Base-by-base conservation (phyloP, 306 rosid genomes). In the Glycine latifolia region DNA sequence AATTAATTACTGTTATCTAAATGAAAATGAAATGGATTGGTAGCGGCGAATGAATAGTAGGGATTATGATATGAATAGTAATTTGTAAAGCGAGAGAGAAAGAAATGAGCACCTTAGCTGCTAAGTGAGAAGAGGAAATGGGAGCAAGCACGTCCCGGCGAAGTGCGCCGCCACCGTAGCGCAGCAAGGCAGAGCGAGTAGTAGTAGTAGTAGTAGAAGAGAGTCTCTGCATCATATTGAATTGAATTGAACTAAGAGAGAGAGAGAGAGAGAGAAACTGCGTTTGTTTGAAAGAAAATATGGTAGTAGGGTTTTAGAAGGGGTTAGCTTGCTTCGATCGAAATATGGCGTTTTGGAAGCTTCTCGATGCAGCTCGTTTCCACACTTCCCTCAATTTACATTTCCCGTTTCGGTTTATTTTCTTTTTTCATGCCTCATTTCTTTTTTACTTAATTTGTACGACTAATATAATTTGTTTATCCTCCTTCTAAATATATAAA, bases 151-250 rank as follows among this genome's bases (percentile, higher is more conserved):
- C 74, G 70, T 58, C 75, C 11, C 89, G 87, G 58, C 80, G 75
- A 66, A 80, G 86, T 0, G 86, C 80, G 77, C 83, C 87, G 76
- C 89, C 91, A 72, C 89, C 90, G 73, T 85, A 56, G 71, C 95
- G 94, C 33, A 92, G 86, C 12, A 87, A 8, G 61, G 91, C 46
- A 39, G 91, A 90, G 76, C 97, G 97, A 37, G 90, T 2, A 7
- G 33, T n/a, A 7, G 31, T 7, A 2, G 62, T 77, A 13, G 1
- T 26, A 26, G 31, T 26, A 26, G 31, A 26, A 26, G 94, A 67
- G 60, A 92, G 91, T 63, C 90, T 84, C 80, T 95, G 91, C 98
- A 95, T 95, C 98, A 95, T 95, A 14, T 6, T 78, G 14, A 55
- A 2, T 10, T 10, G n/a, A 26, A 39, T 39, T 39, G 44, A 35